Evolutionary conservation across 345 rosid genomes (phyloP), one percentile per base, ranked within the genome.

Genomic region (Gossypium australe): DNA sequence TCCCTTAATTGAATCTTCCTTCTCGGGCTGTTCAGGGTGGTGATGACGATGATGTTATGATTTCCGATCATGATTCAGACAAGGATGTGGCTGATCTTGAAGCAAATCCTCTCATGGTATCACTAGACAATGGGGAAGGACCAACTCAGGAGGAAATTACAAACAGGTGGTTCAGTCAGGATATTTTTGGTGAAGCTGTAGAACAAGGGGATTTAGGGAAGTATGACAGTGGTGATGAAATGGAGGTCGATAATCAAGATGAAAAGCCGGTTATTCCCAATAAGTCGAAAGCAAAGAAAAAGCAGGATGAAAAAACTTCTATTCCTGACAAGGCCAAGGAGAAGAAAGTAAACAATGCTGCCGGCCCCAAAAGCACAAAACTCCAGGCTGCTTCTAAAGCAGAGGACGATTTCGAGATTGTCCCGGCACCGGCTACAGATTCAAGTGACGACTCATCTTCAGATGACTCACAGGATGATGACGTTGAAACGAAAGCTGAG

Each of bases 121-220:
- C 90, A 7, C 87, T 95, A 44, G 88, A 89, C 70, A 93, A 91
- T 64, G 92, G 92, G 57, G 82, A 78, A 41, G 78, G 48, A 51
- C 92, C 89, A 45, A 87, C 93, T 6, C 84, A 85, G 67, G 90
- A 89, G 78, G 98, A 95, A 80, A 80, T 88, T 48, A 85, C 89
- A 67, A 86, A 89, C 78, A 84, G 87, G 75, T 95, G 98, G 99
- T 95, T 88, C 67, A 80, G 88, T 82, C 98, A 95, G 81, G 92
- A 88, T 63, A 84, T 95, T 75, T 95, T 95, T 80, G 85, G 88
- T 4, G 86, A 91, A 84, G 97, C 95, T 7, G 90, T 79, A 25
- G 93, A 87, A 75, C 92, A 88, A 41, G 98, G 93, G 70, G 94
- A 90, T 82, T 80, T 91, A 80, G 90, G 72, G 44, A 83, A 83